Base-by-base conservation (phyloP, 1,284 basidiomycete genomes). In the Puccinia horiana region DNA sequence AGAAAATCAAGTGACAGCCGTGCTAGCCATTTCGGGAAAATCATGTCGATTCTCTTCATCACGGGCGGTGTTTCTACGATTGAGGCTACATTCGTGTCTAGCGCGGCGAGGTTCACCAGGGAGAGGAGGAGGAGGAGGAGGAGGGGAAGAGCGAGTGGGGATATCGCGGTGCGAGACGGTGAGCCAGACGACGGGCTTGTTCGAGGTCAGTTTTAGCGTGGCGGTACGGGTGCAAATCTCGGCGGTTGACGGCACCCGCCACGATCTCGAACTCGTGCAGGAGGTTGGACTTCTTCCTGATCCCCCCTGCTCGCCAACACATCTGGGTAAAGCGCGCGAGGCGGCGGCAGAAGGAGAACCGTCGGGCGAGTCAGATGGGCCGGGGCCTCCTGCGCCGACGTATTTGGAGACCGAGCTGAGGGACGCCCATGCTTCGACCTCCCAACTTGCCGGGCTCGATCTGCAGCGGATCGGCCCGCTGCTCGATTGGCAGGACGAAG, bases 11-110 rank as follows among this genome's bases (percentile, higher is more conserved):
- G 58, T 29, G 29, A 80, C 78, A 3, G 42, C 63, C 18, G 63
- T 80, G 11, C 42, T 80, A 20, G 78, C 78, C 2, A 73, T 80
- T 16, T 80, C 78, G 29, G 78, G 78, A 58, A 80, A 80, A 40
- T 58, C 67, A 1, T 80, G 78, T 35, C 44, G 78, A 2, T 80
- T 80, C 54, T 80, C 78, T 12, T 56, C 78, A 20, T 44, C 69
- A 37, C 65, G 78, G 18, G 23, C 65, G 35, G 78, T 80, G 11
- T 80, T 80, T 61, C 56, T 80, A 8, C 47, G 78, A 26, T 40
- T 80, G 47, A 42, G 47, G 23, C 54, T 80, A 18, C 69, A 80
- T 6, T 52, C 78, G 18, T 67, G 54, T 44, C 67, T 35, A 0
- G 49, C 69, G 23, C 47, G 42, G 16, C n/a, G 35, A 12, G 56